Conservation (phyloP, 2,329 filamentous ascomycete species). For the Exophiala sideris region DNA sequence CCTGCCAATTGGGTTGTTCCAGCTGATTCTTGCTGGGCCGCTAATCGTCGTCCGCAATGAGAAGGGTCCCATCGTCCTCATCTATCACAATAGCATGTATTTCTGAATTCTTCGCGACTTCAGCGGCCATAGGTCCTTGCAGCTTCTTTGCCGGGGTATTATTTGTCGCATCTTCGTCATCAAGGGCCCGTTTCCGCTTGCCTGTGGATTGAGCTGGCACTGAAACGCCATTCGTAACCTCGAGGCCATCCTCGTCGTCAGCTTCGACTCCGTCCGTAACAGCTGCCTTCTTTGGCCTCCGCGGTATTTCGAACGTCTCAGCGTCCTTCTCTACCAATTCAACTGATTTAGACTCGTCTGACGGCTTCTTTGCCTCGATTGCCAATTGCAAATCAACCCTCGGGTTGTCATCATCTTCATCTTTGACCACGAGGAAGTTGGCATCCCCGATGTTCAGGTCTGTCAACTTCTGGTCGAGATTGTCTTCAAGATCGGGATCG, state of each 20-base stretch:
- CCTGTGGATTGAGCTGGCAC: slow-evolving; percentile 1
- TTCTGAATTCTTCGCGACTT: slow-evolving; percentile 5
- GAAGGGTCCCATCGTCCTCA: slow-evolving; percentile 23
- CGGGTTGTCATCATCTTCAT: slow-evolving; percentile 60
- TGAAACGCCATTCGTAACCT: slow-evolving; percentile 9
- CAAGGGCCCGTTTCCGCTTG: slow-evolving; percentile 24
- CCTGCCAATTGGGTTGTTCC: too few relatives aligned
- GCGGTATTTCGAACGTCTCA: slow-evolving; percentile 42
- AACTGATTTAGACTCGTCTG: slow-evolving; percentile 41
- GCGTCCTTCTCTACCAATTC: slow-evolving; percentile 34
- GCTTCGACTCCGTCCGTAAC: slow-evolving; percentile 2
- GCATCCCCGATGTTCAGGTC: slow-evolving; percentile 73
- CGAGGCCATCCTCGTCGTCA: slow-evolving; percentile 5
- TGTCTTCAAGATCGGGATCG: slow-evolving; percentile 83
- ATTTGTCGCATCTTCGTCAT: slow-evolving; percentile 19
- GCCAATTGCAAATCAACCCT: slow-evolving; percentile 77
- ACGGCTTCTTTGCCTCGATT: slow-evolving; percentile 29
- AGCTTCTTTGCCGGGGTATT: slow-evolving; percentile 25
- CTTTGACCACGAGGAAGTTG: slow-evolving; percentile 78
- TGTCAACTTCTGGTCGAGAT: slow-evolving; percentile 72
- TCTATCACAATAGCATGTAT: slow-evolving; percentile 20
- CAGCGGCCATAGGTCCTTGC: slow-evolving; percentile 9
- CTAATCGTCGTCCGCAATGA: slow-evolving; percentile 24
- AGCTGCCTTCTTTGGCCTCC: slow-evolving; percentile 41
- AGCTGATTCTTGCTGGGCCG: neutral